Evolutionary conservation across 139 green algal species (phyloP).

Genomic region (Zygnema circumcarinatum): DNA sequence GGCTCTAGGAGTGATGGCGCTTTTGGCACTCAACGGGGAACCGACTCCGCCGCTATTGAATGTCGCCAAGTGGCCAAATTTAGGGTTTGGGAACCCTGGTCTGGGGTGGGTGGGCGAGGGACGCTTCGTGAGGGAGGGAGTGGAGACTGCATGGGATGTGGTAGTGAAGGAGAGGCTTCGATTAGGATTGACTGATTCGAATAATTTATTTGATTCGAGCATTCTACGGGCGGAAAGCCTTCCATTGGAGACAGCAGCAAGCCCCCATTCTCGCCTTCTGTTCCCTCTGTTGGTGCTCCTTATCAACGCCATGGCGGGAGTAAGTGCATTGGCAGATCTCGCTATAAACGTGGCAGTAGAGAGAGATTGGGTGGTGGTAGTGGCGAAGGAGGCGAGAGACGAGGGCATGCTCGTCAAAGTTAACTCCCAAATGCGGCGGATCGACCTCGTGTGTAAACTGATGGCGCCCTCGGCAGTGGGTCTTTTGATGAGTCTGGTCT

Average conservation of each 20-base stretch:
- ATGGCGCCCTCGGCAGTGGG: conserved; percentile 70
- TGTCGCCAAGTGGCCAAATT: neutral
- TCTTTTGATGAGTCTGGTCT: conserved; percentile 71
- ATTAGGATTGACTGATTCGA: neutral
- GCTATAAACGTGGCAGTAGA: conserved; percentile 23
- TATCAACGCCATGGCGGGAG: conserved; percentile 27
- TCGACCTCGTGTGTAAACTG: conserved; percentile 81
- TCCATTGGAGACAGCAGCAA: neutral
- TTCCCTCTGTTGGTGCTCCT: conserved; percentile 18
- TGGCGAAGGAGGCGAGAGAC: neutral
- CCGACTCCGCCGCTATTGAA: neutral
- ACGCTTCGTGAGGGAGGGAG: neutral
- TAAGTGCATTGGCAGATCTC: conserved; percentile 8
- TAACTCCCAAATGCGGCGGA: conserved; percentile 71
- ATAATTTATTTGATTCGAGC: neutral
- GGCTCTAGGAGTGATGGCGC: neutral
- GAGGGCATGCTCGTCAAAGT: conserved; percentile 38
- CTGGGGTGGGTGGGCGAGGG: neutral
- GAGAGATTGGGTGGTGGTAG: conserved; percentile 29
- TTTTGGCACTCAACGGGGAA: neutral
- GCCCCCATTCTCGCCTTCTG: too few relatives aligned
- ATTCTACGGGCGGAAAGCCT: neutral
- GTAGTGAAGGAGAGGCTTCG: neutral
- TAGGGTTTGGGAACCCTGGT: neutral
- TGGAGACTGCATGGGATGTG: neutral